Base-by-base conservation (phyloP, 306 rosid genomes). In the Macrotyloma uniflorum region DNA sequence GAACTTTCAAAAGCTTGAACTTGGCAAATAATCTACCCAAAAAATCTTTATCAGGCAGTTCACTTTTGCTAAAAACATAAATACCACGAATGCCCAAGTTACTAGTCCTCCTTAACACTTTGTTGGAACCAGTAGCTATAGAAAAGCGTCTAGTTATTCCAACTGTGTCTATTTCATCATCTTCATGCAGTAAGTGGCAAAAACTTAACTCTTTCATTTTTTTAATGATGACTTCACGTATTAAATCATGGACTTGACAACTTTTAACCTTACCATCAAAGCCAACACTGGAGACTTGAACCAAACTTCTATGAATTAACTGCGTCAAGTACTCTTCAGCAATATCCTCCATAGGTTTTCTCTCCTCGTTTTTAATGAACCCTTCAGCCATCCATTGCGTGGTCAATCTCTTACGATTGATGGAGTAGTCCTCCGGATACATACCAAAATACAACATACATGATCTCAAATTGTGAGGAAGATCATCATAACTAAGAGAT, bases 301-400 rank as follows among this genome's bases (percentile, higher is more conserved):
- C 79, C 68, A 84, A 43, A 43, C 79, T 80, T 80, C 87, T 84
- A 6, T 66, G 63, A 9, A 76, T 80, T 36, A 84, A 58, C 61
- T 84, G 76, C 24, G 67, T 42, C 38, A 84, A 71, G 76, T 28
- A 54, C 61, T 75, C 75, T 28, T 80, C 75, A 4, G 84, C 82
- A 19, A 71, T 66, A 2, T 63, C 82, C 57, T 84, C 84, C 24
- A 54, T 18, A 16, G 79, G 13, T 46, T 53, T 84, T 32, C 18
- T 47, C 59, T 63, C 73, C 4, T 63, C 74, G 11, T 12, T 0
- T 40, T 23, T 53, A 13, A 79, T 61, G 57, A 84, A 75, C 10
- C 81, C 87, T 67, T 79, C 87, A 54, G 84, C 87, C 45, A 79
- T 79, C 87, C 84, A 84, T 57, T 74, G 77, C 16, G 75, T n/a